Evolutionary conservation across 495 filamentous ascomycete species (phyloP), one percentile per base, ranked within the genome.

Genomic region (Lentithecium fluviatile): DNA sequence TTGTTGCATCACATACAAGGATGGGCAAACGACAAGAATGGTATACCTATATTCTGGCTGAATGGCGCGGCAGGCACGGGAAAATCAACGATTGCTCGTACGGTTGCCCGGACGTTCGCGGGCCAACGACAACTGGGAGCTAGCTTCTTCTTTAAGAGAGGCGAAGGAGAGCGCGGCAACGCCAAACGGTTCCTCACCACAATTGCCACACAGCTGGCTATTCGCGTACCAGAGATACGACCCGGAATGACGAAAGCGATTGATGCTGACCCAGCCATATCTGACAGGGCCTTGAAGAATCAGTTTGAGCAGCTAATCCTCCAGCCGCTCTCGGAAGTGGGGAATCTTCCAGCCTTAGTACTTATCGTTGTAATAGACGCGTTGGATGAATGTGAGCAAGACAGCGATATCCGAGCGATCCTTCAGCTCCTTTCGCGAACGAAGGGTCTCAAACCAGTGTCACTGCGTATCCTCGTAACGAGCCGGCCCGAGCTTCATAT

Each of bases 401-500:
- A 64, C 12, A 25, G 62, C 8, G 57, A 73, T 52, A 54, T 70
- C 25, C 24, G 50, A 49, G 37, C 52, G 2, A 69, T 75, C 42
- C 45, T 73, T 40, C 61, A 64, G 47, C 54, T 73, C 19, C 51
- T 74, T 32, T 38, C 69, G 17, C 36, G 65, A 45, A 25, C 62
- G 36, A 52, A 61, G 50, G 52, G 21, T 13, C 45, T 70, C 11
- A 45, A 52, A 7, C 21, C 58, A n/a, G 49, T 69, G 21, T 58
- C 38, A 32, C 52, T 73, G 1, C 65, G 70, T n/a, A 37, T 75
- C 34, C 62, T 76, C 40, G 46, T 76, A 20, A 71, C 73, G 23
- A 76, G 73, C 68, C 67, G 66, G 60, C 72, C 70, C 49, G 72
- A 73, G 61, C 64, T 67, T 45, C 70, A 58, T 24, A 70, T 72